Percentiles rank a stretch among this genome's conserved stretches.
phyloP scores from a whole-genome alignment of 345 rosid species.

The Ceriops decandra region DNA sequence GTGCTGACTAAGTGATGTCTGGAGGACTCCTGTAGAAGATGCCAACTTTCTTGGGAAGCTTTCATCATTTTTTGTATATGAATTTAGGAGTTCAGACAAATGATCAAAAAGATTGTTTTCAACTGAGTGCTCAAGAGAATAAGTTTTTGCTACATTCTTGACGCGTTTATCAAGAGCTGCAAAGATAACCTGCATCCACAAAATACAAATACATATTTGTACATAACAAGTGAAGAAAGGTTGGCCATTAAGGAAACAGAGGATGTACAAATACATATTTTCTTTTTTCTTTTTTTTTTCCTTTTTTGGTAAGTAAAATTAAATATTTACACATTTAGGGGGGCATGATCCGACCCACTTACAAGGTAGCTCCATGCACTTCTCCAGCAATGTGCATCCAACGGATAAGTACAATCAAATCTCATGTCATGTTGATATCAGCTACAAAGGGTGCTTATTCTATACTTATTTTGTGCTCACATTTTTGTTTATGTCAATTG shows the following conservation, averaged over 20 bases:
- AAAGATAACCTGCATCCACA: conserved; percentile 65
- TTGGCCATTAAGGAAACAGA: too few species aligned
- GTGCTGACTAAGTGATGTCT: conserved; percentile 62
- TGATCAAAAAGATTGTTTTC: conserved; percentile 72
- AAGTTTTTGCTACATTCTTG: conserved; percentile 82
- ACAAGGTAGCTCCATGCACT: too few species aligned
- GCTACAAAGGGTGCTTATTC: not conserved
- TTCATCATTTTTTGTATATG: conserved; percentile 44
- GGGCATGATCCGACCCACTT: too few species aligned
- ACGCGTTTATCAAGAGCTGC: conserved; percentile 84
- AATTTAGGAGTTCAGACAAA: conserved; percentile 59
- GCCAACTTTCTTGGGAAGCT: conserved; percentile 60
- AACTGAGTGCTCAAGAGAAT: conserved; percentile 84
- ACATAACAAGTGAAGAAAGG: too few species aligned
- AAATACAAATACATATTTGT: not conserved
- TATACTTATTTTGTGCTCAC: too few species aligned
- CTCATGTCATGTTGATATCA: not conserved
- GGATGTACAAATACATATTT: too few species aligned
- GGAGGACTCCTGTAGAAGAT: conserved; percentile 57
- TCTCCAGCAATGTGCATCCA: too few species aligned
- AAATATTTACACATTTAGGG: too few species aligned
- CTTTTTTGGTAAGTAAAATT: too few species aligned
- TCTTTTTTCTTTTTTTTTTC: too few species aligned
- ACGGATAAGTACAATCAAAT: not conserved
- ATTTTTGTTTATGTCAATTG: too few species aligned